Evolutionary conservation across 352 stramenopile species (phyloP), one percentile per base, ranked within the genome.

Genomic region (Phytophthora brassicae): DNA sequence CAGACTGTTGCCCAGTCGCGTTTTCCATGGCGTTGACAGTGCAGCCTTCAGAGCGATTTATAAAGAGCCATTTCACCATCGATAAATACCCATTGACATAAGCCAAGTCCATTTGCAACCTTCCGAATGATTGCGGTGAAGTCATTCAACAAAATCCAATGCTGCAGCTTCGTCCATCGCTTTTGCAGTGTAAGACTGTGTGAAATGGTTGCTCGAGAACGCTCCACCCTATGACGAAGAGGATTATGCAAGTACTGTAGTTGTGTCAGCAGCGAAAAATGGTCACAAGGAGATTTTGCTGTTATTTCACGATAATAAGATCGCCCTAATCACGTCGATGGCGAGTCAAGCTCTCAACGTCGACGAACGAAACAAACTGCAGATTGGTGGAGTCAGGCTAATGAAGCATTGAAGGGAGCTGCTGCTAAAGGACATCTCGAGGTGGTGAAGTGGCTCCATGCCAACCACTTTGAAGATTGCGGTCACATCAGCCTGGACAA

Each of bases 61-160:
- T 13, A 42, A 33, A 49, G 6, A 59, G 51, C 38, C 51, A 59
- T 19, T 50, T 39, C 4, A 59, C n/a, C 19, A 59, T 24, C 19
- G 48, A n/a, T 13, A 59, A 20, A 19, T 59, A 20, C 4, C 26
- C 51, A 42, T 59, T 59, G 20, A 39, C 51, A 43, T 38, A 38
- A 35, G 51, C 51, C 8, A 24, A 41, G 26, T 50, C 51, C 39
- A 59, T 59, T 49, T 29, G 2, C 51, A 49, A 4, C 51, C 51
- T 23, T 59, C 51, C 17, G 38, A 51, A 3, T 19, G 41, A 59
- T 50, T 58, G n/a, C 17, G 17, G 23, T 58, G 51, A 35, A 59
- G 36, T 39, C 39, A 59, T 23, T 59, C 13, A 12, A 44, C 39
- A 24, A 44, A 9, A 24, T 43, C 51, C n/a, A 51, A 13, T 13